Conservation (phyloP, 1,139 yeast genomes). For the Scheffersomyces illinoinensis region DNA sequence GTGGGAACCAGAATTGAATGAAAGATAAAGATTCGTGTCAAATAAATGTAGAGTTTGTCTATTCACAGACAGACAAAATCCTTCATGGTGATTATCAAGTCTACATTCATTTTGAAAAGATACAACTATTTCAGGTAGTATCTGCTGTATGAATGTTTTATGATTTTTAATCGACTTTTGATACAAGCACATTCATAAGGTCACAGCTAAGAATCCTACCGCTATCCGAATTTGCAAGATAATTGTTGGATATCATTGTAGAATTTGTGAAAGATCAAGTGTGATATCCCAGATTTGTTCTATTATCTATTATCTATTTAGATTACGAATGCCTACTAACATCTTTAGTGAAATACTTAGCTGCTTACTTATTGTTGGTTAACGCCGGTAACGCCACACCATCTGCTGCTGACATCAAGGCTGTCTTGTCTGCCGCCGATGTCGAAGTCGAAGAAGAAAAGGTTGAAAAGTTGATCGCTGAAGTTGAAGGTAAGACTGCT, state of each 20-base stretch:
- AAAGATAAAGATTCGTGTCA: not conserved
- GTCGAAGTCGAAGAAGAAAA: slow-evolving; percentile 93
- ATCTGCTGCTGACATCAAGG: slow-evolving; percentile 88
- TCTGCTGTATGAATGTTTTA: not conserved
- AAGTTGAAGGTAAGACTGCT: slow-evolving; percentile 92
- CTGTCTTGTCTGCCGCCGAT: slow-evolving; percentile 90
- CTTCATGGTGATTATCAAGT: not conserved
- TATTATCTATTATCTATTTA: not conserved
- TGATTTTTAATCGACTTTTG: not conserved
- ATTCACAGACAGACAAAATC: not conserved
- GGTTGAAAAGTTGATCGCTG: slow-evolving; percentile 79
- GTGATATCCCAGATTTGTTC: not conserved
- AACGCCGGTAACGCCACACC: slow-evolving; percentile 76
- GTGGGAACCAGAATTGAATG: not conserved
- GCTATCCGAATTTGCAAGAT: too few relatives aligned
- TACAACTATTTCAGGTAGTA: too few relatives aligned
- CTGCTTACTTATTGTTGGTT: slow-evolving; percentile 68
- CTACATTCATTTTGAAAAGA: too few relatives aligned
- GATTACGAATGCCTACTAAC: slow-evolving; percentile 12
- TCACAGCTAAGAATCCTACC: too few relatives aligned
- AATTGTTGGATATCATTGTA: too few relatives aligned
- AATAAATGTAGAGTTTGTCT: not conserved
- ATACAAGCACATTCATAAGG: too few relatives aligned
- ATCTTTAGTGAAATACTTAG: slow-evolving; percentile 58
- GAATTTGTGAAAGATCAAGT: not conserved